phyloP scores from a whole-genome alignment of 1,284 basidiomycete species.

The Tremellales sp. region DNA sequence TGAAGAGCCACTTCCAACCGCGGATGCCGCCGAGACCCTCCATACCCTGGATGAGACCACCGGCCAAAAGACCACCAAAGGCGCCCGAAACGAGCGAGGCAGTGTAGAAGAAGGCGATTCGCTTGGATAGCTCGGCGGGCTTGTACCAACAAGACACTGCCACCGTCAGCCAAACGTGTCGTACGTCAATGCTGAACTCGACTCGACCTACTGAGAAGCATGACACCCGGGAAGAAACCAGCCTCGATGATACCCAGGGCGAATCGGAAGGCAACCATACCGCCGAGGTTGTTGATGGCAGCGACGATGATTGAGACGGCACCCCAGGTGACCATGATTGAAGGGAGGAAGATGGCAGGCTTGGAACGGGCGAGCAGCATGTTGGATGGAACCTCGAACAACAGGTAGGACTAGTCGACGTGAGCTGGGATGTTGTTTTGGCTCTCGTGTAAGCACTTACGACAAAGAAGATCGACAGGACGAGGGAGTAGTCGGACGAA shows the following conservation, averaged over 20 bases:
- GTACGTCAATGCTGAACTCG: neutral
- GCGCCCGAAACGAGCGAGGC: constrained; percentile 41
- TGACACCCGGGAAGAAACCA: constrained; percentile 43
- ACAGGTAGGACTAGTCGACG: constrained; percentile 41
- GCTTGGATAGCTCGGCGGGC: constrained; percentile 43
- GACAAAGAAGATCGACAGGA: constrained; percentile 47
- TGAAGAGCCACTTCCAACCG: constrained; percentile 46
- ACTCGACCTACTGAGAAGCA: too few relatives aligned
- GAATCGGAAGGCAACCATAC: constrained; percentile 46
- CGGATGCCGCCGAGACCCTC: constrained; percentile 25
- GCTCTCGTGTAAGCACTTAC: constrained; percentile 10
- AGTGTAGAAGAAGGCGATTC: constrained; percentile 38
- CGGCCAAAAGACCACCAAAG: constrained; percentile 43
- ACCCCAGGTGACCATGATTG: constrained; percentile 42
- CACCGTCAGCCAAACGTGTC: neutral
- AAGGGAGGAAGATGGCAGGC: constrained; percentile 42
- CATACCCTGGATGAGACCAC: constrained; percentile 34
- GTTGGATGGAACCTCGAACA: constrained; percentile 48
- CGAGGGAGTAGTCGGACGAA: constrained; percentile 39
- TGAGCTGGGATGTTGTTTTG: neutral
- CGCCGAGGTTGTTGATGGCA: constrained; percentile 38
- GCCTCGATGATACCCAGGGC: constrained; percentile 40
- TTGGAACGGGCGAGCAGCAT: constrained; percentile 33
- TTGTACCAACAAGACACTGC: constrained; percentile 11
- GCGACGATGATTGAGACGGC: constrained; percentile 41